Percentiles rank a stretch among this genome's conserved stretches.
Evolutionary conservation across 1,284 basidiomycete genomes (phyloP).

Genomic region (Trametes sp.): DNA sequence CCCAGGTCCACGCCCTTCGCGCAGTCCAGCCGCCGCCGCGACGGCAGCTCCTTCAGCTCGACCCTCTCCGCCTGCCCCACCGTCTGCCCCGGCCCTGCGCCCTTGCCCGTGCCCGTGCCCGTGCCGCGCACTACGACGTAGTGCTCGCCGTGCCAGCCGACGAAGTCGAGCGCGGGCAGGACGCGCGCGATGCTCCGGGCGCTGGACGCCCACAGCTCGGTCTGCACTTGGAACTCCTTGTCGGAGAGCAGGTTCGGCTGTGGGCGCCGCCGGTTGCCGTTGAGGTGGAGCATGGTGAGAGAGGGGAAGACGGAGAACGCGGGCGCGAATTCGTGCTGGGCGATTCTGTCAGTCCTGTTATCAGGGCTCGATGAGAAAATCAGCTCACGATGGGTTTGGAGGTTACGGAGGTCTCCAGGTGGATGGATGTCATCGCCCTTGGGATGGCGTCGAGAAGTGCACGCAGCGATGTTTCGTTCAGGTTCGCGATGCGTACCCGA

Average conservation of each 20-base stretch:
- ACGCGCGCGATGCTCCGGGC: slow-evolving; percentile 56
- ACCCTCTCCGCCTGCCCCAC: slow-evolving; percentile 43
- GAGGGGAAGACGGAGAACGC: slow-evolving; percentile 55
- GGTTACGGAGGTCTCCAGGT: slow-evolving; percentile 56
- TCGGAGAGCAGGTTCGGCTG: slow-evolving; percentile 65
- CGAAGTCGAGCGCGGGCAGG: slow-evolving; percentile 63
- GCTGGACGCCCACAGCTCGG: slow-evolving; percentile 59
- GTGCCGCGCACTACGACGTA: slow-evolving; percentile 60
- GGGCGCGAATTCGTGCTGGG: slow-evolving; percentile 58
- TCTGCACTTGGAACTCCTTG: slow-evolving; percentile 63
- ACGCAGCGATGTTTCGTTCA: slow-evolving; percentile 48
- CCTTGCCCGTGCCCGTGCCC: slow-evolving; percentile 10
- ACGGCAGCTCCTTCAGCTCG: slow-evolving; percentile 71
- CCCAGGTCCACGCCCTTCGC: slow-evolving; percentile 73
- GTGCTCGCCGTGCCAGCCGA: slow-evolving; percentile 75
- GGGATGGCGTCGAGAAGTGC: slow-evolving; percentile 56
- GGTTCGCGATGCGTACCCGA: slow-evolving; percentile 59
- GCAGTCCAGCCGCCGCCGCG: slow-evolving; percentile 64
- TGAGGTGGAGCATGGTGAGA: slow-evolving; percentile 66
- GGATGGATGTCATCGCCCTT: slow-evolving; percentile 58
- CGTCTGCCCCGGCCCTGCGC: too few species aligned
- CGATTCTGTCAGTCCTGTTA: not conserved
- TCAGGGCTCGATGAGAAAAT: not conserved
- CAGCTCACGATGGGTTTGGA: slow-evolving; percentile 57
- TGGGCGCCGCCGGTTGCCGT: slow-evolving; percentile 55